Conservation (phyloP, 2,329 filamentous ascomycete species). For the Blastomyces parvus region DNA sequence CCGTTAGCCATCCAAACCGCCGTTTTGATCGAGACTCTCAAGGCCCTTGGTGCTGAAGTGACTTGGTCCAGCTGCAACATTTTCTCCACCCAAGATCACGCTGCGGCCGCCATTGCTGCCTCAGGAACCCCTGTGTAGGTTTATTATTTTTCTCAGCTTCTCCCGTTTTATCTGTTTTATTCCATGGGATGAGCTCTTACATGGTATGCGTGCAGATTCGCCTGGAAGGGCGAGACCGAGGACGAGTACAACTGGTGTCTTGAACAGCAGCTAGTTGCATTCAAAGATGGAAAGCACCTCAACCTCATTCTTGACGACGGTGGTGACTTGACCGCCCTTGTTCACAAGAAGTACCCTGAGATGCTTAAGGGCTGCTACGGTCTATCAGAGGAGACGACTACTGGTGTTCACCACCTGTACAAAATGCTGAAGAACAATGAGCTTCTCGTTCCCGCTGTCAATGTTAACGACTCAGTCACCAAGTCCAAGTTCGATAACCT, state of each 20-base stretch:
- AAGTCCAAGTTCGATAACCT: constrained; percentile 99
- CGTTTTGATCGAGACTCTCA: constrained; percentile 97
- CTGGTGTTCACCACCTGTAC: constrained; percentile 98
- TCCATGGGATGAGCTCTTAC: neutral
- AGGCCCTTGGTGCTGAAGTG: constrained; percentile 88
- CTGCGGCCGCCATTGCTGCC: constrained; percentile 92
- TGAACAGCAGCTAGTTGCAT: constrained; percentile 92
- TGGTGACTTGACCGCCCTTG: constrained; percentile 89
- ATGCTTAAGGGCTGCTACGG: constrained; percentile 97
- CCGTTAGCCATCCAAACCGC: constrained; percentile 82
- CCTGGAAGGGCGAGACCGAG: constrained; percentile 89
- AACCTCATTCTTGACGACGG: constrained; percentile 99
- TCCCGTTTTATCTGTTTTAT: neutral
- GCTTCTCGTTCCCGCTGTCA: constrained; percentile 91
- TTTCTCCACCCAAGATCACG: constrained; percentile 98
- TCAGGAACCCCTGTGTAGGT: constrained; percentile 72
- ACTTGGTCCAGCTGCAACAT: constrained; percentile 99
- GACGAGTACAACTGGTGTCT: constrained; percentile 99
- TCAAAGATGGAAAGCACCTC: constrained; percentile 92
- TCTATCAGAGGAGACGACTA: constrained; percentile 99
- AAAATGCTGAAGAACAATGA: constrained; percentile 85
- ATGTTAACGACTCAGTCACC: constrained; percentile 99
- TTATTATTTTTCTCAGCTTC: neutral
- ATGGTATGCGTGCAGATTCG: constrained; percentile 40
- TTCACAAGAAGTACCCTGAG: constrained; percentile 98